phyloP scores from a whole-genome alignment of 306 rosid species.

The Vigna angularis region DNA sequence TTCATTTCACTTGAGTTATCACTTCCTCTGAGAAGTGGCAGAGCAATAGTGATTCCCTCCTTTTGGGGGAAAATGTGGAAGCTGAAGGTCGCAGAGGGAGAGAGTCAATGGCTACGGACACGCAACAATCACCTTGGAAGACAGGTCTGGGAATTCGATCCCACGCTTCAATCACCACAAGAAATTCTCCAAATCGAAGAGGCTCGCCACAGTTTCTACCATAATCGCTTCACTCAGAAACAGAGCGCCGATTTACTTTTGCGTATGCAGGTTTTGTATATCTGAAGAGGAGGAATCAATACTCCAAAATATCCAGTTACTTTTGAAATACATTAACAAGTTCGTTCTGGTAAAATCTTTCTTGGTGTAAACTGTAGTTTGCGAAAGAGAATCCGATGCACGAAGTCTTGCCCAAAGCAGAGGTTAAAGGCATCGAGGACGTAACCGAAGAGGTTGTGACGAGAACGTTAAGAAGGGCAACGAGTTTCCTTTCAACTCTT shows the following conservation, averaged over 20 bases:
- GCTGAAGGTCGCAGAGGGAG: conserved; percentile 79
- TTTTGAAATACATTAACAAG: no score
- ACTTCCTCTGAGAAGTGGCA: not conserved
- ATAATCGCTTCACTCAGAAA: conserved; percentile 60
- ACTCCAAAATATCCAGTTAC: no score
- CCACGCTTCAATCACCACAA: conserved; percentile 54
- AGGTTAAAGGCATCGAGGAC: conserved; percentile 63
- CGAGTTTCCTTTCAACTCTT: conserved; percentile 66
- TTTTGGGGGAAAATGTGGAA: conserved; percentile 65
- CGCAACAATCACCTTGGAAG: conserved; percentile 73
- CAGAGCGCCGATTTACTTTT: conserved; percentile 82
- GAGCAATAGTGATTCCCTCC: not conserved
- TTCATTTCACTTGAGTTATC: no score
- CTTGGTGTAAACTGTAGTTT: conserved; percentile 47
- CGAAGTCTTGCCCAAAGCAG: conserved; percentile 59
- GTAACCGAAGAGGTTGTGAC: conserved; percentile 60
- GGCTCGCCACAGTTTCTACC: conserved; percentile 56
- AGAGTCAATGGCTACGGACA: conserved; percentile 74
- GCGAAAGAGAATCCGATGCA: conserved; percentile 61
- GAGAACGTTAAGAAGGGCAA: conserved; percentile 63
- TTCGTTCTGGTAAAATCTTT: not conserved
- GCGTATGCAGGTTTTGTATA: conserved; percentile 69
- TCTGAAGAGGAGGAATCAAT: no score
- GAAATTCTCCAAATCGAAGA: conserved; percentile 54
- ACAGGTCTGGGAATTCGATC: conserved; percentile 90